Conservation (phyloP, 2,329 filamentous ascomycete genomes). For the Cladosporium sp. region DNA sequence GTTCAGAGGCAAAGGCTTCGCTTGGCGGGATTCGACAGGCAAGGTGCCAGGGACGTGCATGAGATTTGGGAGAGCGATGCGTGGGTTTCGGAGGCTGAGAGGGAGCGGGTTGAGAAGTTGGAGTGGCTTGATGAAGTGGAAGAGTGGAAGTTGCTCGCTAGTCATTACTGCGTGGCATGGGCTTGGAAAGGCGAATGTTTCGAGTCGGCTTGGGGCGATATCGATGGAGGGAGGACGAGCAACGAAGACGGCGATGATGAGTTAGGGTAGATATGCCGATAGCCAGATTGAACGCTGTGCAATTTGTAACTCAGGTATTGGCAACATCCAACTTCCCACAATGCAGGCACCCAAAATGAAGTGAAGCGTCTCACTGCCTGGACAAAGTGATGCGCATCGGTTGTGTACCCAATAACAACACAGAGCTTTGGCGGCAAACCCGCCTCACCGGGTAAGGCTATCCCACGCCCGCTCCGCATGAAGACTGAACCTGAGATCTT, state of each 20-base stretch:
- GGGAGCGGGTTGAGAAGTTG: constrained; percentile 70
- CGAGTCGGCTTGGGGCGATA: neutral
- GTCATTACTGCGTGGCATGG: constrained; percentile 89
- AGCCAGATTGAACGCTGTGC: too few species aligned
- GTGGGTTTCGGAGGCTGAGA: constrained; percentile 70
- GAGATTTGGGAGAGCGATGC: constrained; percentile 63
- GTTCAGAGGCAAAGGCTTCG: constrained; percentile 66
- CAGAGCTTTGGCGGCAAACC: too few species aligned
- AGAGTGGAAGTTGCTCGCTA: constrained; percentile 82
- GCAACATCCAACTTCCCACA: too few species aligned
- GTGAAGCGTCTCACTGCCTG: too few species aligned
- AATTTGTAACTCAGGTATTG: too few species aligned
- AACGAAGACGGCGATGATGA: constrained; percentile 16
- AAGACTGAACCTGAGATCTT: too few species aligned
- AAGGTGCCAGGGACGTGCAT: constrained; percentile 57
- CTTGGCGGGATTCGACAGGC: constrained; percentile 60
- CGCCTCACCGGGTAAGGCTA: too few species aligned
- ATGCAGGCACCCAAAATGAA: too few species aligned
- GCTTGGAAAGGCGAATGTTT: constrained; percentile 59
- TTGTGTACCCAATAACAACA: too few species aligned
- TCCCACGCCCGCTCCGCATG: too few species aligned
- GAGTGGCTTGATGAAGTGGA: constrained; percentile 95
- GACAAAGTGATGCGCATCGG: too few species aligned
- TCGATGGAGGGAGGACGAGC: constrained; percentile 14
- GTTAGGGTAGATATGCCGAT: neutral